Evolutionary conservation across 2,329 filamentous ascomycete species (phyloP), one percentile per base, ranked within the genome.

Genomic region (Ilyonectria destructans): DNA sequence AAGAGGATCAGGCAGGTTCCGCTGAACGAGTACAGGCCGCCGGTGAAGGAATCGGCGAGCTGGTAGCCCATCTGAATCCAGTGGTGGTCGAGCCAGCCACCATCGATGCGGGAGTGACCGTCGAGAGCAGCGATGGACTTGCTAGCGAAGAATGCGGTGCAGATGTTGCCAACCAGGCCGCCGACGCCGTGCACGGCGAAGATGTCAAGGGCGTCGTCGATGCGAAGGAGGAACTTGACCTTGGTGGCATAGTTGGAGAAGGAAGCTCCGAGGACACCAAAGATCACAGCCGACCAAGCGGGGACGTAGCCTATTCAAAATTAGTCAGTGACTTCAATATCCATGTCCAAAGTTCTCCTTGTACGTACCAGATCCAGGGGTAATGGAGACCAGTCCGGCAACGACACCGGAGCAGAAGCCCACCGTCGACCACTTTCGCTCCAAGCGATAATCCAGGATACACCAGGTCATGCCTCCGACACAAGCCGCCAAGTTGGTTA

Each of bases 321-420:
- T 73, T 64, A 75, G 75, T 60, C n/a, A 46, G 26, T 49, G n/a
- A 31, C 15, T 60, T 35, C 10, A 7, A 51, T 15, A 23, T 49
- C 19, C n/a, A 35, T n/a, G 19, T 23, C 54, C 7, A 8, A n/a
- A 7, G 19, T 7, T 52, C 12, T 1, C 35, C 40, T 23, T 63
- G 6, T 54, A 75, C 83, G 71, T 79, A 78, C 93, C 95, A 64
- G 94, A 96, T 35, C 92, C 95, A 7, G 95, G 95, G 9, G 95
- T 97, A 72, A 97, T 97, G 66, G 92, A 91, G 6, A 97, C 94
- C 21, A 97, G 87, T 21, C 95, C 95, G 37, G 94, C 92, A 75
- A 97, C 92, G 26, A 97, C 92, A 70, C 95, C 95, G 0, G 93
- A 96, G 84, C 95, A 97, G 86, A 97, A 97, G 2, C 95, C 95